Conservation (phyloP, 148 eudicot genomes). For the Cornus kousa region DNA sequence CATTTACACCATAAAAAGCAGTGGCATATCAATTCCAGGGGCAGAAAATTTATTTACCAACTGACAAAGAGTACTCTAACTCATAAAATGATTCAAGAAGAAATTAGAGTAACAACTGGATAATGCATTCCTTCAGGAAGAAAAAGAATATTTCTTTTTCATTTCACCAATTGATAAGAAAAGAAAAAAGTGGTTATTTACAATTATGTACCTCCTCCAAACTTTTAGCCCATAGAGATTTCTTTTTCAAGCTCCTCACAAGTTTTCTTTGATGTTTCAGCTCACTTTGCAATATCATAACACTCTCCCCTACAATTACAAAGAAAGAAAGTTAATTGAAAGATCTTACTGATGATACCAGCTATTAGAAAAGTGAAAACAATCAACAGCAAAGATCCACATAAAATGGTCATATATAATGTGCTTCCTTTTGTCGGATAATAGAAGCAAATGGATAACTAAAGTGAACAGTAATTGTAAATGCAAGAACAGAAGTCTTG, state of each 20-base stretch:
- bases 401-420: not conserved
- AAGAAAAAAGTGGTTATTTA: not conserved
- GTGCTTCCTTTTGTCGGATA: not conserved
- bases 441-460: too few species aligned
- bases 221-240: slow-evolving; percentile 88
- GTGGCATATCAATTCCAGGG: not conserved
- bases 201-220: slow-evolving; percentile 71
- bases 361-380: slow-evolving; percentile 8
- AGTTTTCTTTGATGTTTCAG: slow-evolving; percentile 80
- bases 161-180: slow-evolving; percentile 1
- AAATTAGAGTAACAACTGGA: not conserved
- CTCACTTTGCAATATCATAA: slow-evolving; percentile 74
- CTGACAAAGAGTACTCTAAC: not conserved
- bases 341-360: not conserved
- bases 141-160: not conserved
- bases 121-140: slow-evolving; percentile 1
- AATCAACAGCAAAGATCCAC: slow-evolving; percentile 9
- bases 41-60: not conserved
- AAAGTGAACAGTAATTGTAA: not conserved
- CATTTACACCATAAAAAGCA: slow-evolving; percentile 2
- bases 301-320: slow-evolving; percentile 60
- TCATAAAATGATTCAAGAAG: not conserved
- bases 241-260: slow-evolving; percentile 78
- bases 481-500: not conserved
- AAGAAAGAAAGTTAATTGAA: slow-evolving; percentile 6